Evolutionary conservation across 2,329 filamentous ascomycete genomes (phyloP).

Genomic region (Phaeosphaeriaceae sp.): DNA sequence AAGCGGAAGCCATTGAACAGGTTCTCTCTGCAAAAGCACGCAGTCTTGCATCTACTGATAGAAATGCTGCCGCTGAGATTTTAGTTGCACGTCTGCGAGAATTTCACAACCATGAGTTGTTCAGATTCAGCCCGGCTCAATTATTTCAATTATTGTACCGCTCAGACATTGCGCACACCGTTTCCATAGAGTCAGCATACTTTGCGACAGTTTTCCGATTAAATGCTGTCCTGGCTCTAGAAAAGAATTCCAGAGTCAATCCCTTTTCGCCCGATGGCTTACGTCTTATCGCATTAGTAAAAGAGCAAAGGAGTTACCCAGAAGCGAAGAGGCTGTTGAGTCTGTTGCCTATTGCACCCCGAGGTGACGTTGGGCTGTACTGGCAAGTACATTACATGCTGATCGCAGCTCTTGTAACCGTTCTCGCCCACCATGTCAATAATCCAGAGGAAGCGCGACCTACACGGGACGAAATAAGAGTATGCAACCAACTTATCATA

Average conservation of each 20-base stretch:
- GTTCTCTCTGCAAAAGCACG: conserved; percentile 18
- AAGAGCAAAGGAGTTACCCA: conserved; percentile 18
- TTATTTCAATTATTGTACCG: conserved; percentile 32
- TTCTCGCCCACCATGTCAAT: conserved; percentile 26
- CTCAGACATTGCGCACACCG: conserved; percentile 29
- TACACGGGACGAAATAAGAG: conserved; percentile 10
- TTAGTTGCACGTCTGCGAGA: conserved; percentile 17
- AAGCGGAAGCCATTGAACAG: conserved; percentile 32
- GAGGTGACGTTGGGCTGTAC: conserved; percentile 27
- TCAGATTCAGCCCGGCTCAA: conserved; percentile 19
- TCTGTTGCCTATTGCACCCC: conserved; percentile 23
- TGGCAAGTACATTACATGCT: conserved; percentile 21
- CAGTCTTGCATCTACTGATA: conserved; percentile 6
- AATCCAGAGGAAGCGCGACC: conserved; percentile 8
- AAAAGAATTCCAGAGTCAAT: conserved; percentile 20
- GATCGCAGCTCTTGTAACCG: conserved; percentile 29
- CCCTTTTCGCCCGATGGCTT: conserved; percentile 26
- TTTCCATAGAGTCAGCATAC: conserved; percentile 29
- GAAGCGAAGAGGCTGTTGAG: conserved; percentile 25
- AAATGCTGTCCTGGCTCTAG: conserved; percentile 21
- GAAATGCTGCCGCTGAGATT: conserved; percentile 2
- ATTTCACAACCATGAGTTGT: conserved; percentile 30
- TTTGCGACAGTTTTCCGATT: conserved; percentile 33
- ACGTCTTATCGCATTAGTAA: conserved; percentile 15
- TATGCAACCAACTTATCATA: conserved; percentile 15